phyloP scores from a whole-genome alignment of 2,329 filamentous ascomycete species.

The Alternaria brassicae region DNA sequence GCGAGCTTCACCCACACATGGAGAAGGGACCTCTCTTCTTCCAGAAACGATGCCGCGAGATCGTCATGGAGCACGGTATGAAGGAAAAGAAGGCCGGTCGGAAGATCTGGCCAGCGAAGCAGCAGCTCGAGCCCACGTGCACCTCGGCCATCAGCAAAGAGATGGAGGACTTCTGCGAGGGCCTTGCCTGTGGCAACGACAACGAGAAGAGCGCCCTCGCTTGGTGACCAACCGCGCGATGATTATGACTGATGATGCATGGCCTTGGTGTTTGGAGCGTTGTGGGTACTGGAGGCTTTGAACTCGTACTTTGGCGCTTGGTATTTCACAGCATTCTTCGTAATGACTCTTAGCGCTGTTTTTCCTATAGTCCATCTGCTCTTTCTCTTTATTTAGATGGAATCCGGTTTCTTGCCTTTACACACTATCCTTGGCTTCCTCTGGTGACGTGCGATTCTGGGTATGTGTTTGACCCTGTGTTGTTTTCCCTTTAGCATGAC shows the following conservation, averaged over 20 bases:
- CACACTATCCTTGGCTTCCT: background rate
- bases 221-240: constrained; percentile 21
- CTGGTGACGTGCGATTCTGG: background rate
- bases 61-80: constrained; percentile 57
- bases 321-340: constrained; percentile 1
- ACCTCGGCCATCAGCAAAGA: constrained; percentile 32
- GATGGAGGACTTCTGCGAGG: constrained; percentile 38
- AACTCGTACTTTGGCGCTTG: constrained; percentile 15
- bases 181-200: constrained; percentile 35
- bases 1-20: constrained; percentile 66
- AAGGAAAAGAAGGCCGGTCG: constrained; percentile 54
- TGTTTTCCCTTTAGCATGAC: background rate
- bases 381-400: background rate
- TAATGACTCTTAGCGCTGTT: constrained; percentile 14
- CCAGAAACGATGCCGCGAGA: constrained; percentile 60
- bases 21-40: constrained; percentile 67
- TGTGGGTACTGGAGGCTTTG: constrained; percentile 24
- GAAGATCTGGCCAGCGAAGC: constrained; percentile 63
- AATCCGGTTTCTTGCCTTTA: background rate
- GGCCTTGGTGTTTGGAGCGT: constrained; percentile 25
- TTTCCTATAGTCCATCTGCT: background rate
- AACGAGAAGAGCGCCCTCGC: constrained; percentile 39
- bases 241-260: constrained; percentile 17
- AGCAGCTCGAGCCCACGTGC: constrained; percentile 29
- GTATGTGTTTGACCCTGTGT: background rate